Evolutionary conservation across 495 filamentous ascomycete genomes (phyloP).

Genomic region (Xylona heveae): DNA sequence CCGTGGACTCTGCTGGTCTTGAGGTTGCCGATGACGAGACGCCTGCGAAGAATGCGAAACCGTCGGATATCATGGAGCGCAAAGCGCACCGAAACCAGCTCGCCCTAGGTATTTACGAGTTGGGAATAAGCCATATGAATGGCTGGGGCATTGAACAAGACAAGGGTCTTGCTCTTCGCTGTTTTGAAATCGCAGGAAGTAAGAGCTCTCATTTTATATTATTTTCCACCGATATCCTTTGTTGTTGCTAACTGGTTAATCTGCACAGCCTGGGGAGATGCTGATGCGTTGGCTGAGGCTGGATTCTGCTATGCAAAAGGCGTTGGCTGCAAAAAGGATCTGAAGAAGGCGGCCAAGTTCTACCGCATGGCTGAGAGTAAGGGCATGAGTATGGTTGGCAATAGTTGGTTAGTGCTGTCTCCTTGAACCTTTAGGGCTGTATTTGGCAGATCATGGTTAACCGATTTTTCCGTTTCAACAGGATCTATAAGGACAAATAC

Average conservation of each 20-base stretch:
- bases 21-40: slow-evolving; percentile 70
- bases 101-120: slow-evolving; percentile 82
- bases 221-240: not conserved
- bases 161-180: slow-evolving; percentile 66
- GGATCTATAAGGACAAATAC: slow-evolving; percentile 92
- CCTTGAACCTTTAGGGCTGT: not conserved
- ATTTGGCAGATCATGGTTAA: no score
- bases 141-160: slow-evolving; percentile 95
- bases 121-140: slow-evolving; percentile 93
- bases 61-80: slow-evolving; percentile 38
- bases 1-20: slow-evolving; percentile 61
- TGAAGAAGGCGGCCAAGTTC: slow-evolving; percentile 81
- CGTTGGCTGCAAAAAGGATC: slow-evolving; percentile 77
- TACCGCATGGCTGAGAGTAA: slow-evolving; percentile 80
- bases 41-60: slow-evolving; percentile 25
- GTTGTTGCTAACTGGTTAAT: not conserved
- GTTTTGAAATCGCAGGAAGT: slow-evolving; percentile 90
- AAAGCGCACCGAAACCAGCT: slow-evolving; percentile 79
- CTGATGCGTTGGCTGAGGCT: slow-evolving; percentile 73
- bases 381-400: slow-evolving; percentile 93
- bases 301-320: slow-evolving; percentile 79
- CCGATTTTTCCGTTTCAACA: slow-evolving; percentile 15
- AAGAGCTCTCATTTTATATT: slow-evolving; percentile 14
- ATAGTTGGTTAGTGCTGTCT: slow-evolving; percentile 61
- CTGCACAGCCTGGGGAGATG: slow-evolving; percentile 65